These are phyloP conservation scores for Trichoderma erinaceum DNA, from an alignment of 495 filamentous ascomycete species.

Conservation along the genomic window DNA sequence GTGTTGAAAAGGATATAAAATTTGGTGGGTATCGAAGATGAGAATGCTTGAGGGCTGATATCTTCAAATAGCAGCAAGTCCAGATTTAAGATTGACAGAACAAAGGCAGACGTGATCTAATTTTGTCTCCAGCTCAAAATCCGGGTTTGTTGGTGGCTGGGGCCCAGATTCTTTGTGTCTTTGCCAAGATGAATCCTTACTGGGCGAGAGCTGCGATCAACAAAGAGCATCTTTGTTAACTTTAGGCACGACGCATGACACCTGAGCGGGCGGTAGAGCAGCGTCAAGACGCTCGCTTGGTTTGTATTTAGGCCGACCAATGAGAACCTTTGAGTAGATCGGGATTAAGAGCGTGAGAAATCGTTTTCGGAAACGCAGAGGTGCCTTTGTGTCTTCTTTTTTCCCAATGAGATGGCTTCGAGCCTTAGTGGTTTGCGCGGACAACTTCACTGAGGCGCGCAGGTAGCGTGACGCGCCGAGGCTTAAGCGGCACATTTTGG, in stretches of 20 bases:
- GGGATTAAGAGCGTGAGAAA: background rate
- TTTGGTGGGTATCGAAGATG: background rate
- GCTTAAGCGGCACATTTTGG: constrained; percentile 11
- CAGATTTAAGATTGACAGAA: background rate
- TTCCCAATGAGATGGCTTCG: background rate
- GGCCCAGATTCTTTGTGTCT: background rate
- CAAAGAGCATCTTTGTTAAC: constrained; percentile 11
- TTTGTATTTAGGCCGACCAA: background rate
- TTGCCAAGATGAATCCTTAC: constrained; percentile 10
- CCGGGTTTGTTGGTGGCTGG: background rate
- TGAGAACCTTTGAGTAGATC: background rate
- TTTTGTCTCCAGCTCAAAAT: background rate
- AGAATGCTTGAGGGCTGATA: background rate
- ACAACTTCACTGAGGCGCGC: constrained; percentile 1
- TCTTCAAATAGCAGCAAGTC: background rate
- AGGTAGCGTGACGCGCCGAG: constrained; percentile 12
- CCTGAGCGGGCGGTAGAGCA: background rate
- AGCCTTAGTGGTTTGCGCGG: constrained; percentile 1
- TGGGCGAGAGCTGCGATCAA: constrained; percentile 1
- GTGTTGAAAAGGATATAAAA: background rate
- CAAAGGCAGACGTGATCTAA: background rate
- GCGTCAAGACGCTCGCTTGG: background rate
- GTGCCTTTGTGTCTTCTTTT: background rate
- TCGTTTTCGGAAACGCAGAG: background rate
- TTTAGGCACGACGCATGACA: background rate